A percentile compares a stretch with the other conserved stretches of the same genome.
Conservation (phyloP, 257 asterid genomes). For the Linderniella brevidens region DNA sequence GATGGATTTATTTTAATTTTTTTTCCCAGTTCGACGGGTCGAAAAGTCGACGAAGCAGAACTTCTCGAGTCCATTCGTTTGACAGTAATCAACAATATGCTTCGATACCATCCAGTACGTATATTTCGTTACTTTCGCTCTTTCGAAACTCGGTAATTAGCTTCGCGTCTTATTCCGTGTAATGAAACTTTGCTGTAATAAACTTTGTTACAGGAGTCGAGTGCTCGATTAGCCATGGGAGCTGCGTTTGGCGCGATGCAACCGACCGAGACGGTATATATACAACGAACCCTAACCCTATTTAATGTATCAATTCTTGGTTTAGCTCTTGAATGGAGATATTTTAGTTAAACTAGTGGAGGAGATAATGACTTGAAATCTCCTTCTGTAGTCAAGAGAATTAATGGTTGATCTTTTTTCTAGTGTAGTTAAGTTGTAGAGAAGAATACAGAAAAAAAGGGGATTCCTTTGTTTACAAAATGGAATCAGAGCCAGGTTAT, state of each 20-base stretch:
- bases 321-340: too few relatives aligned
- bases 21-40: slow-evolving; percentile 59
- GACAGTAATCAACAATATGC: slow-evolving; percentile 86
- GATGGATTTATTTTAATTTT: neutral
- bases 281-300: neutral
- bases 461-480: too few relatives aligned
- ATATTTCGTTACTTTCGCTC: neutral
- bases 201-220: slow-evolving; percentile 54
- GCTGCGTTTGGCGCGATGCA: slow-evolving; percentile 59
- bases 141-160: neutral
- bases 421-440: too few relatives aligned
- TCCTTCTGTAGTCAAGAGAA: too few relatives aligned
- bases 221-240: slow-evolving; percentile 84
- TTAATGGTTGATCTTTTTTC: too few relatives aligned
- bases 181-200: slow-evolving; percentile 8
- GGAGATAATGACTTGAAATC: too few relatives aligned
- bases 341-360: too few relatives aligned
- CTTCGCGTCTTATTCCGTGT: neutral
- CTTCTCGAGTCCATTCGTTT: slow-evolving; percentile 93
- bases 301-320: neutral
- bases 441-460: too few relatives aligned
- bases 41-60: slow-evolving; percentile 91
- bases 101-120: slow-evolving; percentile 85
- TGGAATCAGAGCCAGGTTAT: too few relatives aligned
- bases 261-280: slow-evolving; percentile 39